Evolutionary conservation across 2,329 filamentous ascomycete species (phyloP), one percentile per base, ranked within the genome.

Genomic region (Exophiala bonariae): DNA sequence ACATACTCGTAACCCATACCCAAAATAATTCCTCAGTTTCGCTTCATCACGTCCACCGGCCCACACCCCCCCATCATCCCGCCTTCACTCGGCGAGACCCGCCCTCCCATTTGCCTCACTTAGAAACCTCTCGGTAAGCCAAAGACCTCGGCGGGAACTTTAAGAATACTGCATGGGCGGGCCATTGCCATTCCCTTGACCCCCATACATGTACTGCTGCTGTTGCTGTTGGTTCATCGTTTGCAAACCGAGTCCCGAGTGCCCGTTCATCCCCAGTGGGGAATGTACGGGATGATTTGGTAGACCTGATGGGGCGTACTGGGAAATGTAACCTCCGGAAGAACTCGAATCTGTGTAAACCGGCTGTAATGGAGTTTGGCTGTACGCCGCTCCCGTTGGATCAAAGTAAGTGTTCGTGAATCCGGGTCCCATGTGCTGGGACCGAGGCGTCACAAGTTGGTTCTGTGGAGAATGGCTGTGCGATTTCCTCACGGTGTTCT

Each of bases 191-290:
- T 37, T 20, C 13, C 34, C 45, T 13, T 41, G 30, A 7, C 20
- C 34, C 16, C 38, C 37, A 20, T 43, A 54, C 10, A 41, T 17
- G 22, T 44, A 46, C 31, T 45, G 35, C 30, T 43, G 52, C 16
- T 49, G 33, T 16, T 18, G 26, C 19, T 40, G 40, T 14, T 40
- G 35, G 16, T 35, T 34, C 34, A 35, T 46, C 38, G 42, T 31
- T 13, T 49, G 42, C 11, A 55, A 28, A 23, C 52, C 52, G 7
- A 53, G 52, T n/a, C 52, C 47, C 37, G 50, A 22, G 22, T 23
- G 34, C 11, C 26, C 23, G 20, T 51, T 36, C 28, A 46, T 26
- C 8, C 14, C 43, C 30, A 47, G 37, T 16, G 45, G 39, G 7
- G 42, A 36, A 8, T 47, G 45, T 10, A 13, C 26, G 4, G 40